phyloP scores from a whole-genome alignment of 1,284 basidiomycete genomes.

The Trametes hirsuta region DNA sequence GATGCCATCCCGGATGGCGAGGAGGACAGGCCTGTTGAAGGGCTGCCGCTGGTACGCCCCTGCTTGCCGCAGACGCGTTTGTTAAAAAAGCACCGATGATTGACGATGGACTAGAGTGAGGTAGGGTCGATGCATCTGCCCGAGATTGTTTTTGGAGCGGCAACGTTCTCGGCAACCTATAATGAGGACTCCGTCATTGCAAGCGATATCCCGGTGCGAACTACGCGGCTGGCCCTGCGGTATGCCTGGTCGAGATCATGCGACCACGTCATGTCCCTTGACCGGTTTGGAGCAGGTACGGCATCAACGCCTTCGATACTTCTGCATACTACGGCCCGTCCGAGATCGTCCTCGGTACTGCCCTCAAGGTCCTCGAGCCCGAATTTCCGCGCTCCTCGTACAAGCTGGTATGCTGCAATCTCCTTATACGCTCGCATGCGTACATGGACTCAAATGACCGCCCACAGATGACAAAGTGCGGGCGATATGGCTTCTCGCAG shows the following conservation, averaged over 20 bases:
- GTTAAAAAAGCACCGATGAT: neutral
- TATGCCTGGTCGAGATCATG: constrained; percentile 35
- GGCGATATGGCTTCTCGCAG: constrained; percentile 72
- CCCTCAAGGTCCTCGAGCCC: constrained; percentile 60
- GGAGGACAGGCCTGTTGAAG: constrained; percentile 53
- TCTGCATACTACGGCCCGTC: constrained; percentile 89
- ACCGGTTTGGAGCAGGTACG: constrained; percentile 59
- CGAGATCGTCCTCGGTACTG: constrained; percentile 85
- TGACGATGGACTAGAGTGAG: constrained; percentile 24
- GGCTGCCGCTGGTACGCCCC: constrained; percentile 39
- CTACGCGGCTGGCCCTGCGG: constrained; percentile 82
- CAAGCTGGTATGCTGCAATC: constrained; percentile 59
- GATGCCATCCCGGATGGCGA: constrained; percentile 49
- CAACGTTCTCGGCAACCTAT: constrained; percentile 76
- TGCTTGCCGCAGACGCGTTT: neutral
- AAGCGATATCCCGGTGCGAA: constrained; percentile 65
- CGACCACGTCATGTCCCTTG: neutral
- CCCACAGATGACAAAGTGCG: constrained; percentile 90
- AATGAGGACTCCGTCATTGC: constrained; percentile 65
- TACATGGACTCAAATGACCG: neutral
- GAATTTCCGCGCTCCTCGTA: constrained; percentile 86
- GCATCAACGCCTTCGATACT: constrained; percentile 91
- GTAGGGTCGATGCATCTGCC: constrained; percentile 45
- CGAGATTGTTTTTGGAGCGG: constrained; percentile 67
- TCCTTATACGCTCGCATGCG: neutral